Base-by-base conservation (phyloP, 192 early-diverging fungal genomes). In the Podila epicladia region DNA sequence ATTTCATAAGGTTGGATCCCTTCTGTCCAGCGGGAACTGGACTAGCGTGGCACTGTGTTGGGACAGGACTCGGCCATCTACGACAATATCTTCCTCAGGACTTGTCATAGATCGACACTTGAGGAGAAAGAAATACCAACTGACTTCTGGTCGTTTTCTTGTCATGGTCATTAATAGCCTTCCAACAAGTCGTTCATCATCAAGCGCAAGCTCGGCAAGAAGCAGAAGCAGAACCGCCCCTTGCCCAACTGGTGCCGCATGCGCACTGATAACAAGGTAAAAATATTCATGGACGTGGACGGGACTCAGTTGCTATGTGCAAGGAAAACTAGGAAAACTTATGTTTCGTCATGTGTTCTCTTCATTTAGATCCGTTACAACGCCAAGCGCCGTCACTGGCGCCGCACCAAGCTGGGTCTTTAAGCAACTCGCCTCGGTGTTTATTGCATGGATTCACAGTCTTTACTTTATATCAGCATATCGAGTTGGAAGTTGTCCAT, bases 131-230 rank as follows among this genome's bases (percentile, higher is more conserved):
- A 9, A 20, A 55, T 7, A 12, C 9, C 53, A n/a, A 26, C 53
- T 55, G 53, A 55, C 4, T 5, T 22, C 5, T 55, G 53, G 11
- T 55, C 24, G 22, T 12, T 5, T 11, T 5, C 2, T 12, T 4
- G 3, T 48, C 15, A 9, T 28, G 22, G 5, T 51, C 33, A 1
- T 65, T 13, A 51, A 58, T 85, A 90, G 98, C 97, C 98, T 85
- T 95, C 97, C 83, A 94, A 97, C 91, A 99, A 99, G 94, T 92
- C 94, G 74, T 98, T 97, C 94, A 88, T 89, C 75, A 90, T 93
- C 91, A 99, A 99, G 95, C 93, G 94, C 88, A 94, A 93, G 75
- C 92, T 99, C 86, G 98, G 96, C 86, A 99, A 98, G 95, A 96
- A 96, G 91, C 84, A 90, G 87, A 96, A 95, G 92, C 98, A 99